Conservation (phyloP, 1,284 basidiomycete genomes). For the Nidula niveotomentosa region DNA sequence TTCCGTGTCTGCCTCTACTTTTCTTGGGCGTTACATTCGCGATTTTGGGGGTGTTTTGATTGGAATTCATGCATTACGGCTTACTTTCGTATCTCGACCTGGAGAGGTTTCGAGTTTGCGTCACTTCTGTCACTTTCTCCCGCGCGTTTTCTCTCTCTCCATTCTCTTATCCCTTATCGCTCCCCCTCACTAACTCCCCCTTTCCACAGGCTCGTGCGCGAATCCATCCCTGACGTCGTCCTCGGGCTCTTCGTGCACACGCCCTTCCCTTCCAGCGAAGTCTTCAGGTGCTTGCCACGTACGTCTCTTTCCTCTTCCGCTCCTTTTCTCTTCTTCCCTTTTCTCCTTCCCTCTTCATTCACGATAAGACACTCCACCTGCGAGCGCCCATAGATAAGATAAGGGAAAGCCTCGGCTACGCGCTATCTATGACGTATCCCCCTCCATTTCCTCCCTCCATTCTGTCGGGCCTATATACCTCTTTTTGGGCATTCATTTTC, state of each 20-base stretch:
- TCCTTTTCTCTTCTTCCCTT: neutral
- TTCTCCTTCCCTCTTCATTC: too few species aligned
- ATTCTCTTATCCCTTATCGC: neutral
- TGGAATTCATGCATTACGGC: too few species aligned
- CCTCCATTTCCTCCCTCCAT: neutral
- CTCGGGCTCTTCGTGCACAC: conserved; percentile 97
- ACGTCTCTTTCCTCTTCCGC: conserved; percentile 23
- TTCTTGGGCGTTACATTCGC: neutral
- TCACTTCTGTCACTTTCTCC: too few species aligned
- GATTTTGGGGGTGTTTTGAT: too few species aligned
- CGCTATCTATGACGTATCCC: too few species aligned
- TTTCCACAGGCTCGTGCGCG: conserved; percentile 65
- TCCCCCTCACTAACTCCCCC: neutral
- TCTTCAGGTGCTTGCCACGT: conserved; percentile 93
- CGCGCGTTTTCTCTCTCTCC: too few species aligned
- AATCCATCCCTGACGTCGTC: conserved; percentile 73
- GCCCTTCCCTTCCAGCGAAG: conserved; percentile 95
- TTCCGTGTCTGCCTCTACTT: neutral
- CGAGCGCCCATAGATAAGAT: too few species aligned
- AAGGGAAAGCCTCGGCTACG: too few species aligned
- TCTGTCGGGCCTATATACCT: neutral
- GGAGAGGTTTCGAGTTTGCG: too few species aligned
- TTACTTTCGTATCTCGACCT: too few species aligned
- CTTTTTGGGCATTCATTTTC: neutral
- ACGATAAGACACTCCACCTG: too few species aligned